phyloP scores from a whole-genome alignment of 257 asterid genomes.

The Parsonsia alboflavescens region DNA sequence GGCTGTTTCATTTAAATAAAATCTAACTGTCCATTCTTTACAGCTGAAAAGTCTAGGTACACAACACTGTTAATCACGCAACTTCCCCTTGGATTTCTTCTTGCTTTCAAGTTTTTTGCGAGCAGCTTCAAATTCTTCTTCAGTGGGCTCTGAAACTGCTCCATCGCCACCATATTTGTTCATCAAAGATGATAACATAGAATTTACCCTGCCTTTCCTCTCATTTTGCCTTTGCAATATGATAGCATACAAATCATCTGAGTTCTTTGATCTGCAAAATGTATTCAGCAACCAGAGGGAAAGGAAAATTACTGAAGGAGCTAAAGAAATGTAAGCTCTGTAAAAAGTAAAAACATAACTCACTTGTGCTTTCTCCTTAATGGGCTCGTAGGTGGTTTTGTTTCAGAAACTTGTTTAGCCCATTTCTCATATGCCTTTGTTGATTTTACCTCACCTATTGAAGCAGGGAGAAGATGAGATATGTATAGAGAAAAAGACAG shows the following conservation, averaged over 20 bases:
- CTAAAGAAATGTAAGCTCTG: neutral
- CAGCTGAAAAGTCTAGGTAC: constrained; percentile 3
- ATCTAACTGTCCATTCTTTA: neutral
- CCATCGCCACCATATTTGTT: constrained; percentile 66
- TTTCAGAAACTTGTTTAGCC: constrained; percentile 74
- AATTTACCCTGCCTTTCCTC: constrained; percentile 66
- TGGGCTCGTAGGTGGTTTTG: constrained; percentile 88
- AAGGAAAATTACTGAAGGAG: neutral
- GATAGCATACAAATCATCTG: constrained; percentile 62
- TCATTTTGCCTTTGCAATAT: constrained; percentile 71
- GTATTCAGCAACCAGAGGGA: neutral
- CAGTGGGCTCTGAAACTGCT: constrained; percentile 61
- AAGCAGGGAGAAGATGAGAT: constrained; percentile 4
- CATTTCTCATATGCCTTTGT: constrained; percentile 77
- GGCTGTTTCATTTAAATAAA: neutral
- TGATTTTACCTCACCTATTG: constrained; percentile 58
- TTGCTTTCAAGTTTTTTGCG: constrained; percentile 56
- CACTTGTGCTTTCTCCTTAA: constrained; percentile 58
- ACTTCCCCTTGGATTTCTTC: constrained; percentile 55
- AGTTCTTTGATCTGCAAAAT: constrained; percentile 45
- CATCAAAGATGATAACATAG: constrained; percentile 74
- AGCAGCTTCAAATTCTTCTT: constrained; percentile 93
- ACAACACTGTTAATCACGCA: constrained; percentile 7
- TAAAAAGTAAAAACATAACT: constrained; percentile 20
- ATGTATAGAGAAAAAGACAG: neutral